phyloP scores from a whole-genome alignment of 2,329 filamentous ascomycete species.

The Uncinocarpus reesii region DNA sequence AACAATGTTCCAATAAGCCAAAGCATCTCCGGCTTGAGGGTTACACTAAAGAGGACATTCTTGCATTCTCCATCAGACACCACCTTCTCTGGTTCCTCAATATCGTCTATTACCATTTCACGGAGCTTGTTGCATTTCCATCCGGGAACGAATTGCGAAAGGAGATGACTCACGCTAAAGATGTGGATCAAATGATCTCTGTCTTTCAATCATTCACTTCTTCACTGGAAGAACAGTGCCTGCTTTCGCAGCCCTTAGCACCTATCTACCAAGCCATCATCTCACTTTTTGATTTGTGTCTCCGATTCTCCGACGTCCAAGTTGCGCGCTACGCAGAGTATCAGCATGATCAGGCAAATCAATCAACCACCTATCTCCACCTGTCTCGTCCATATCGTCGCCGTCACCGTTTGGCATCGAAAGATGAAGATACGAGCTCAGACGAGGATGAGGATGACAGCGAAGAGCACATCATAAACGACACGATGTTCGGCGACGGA shows the following conservation, averaged over 20 bases:
- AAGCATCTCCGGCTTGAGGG: constrained; percentile 26
- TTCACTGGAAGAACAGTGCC: constrained; percentile 55
- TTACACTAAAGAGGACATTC: constrained; percentile 23
- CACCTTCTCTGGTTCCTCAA: constrained; percentile 69
- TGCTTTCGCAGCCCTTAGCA: constrained; percentile 57
- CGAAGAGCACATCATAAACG: constrained; percentile 19
- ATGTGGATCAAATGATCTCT: constrained; percentile 71
- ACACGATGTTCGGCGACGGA: constrained; percentile 31
- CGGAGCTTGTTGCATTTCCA: constrained; percentile 58
- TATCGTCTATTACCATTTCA: constrained; percentile 64
- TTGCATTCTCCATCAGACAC: constrained; percentile 47
- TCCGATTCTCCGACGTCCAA: constrained; percentile 56
- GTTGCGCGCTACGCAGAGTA: constrained; percentile 30
- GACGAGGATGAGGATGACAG: constrained; percentile 20
- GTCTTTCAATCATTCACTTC: constrained; percentile 56
- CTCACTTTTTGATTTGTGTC: constrained; percentile 64
- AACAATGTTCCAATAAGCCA: constrained; percentile 32
- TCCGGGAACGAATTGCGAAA: constrained; percentile 47
- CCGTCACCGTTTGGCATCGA: neutral
- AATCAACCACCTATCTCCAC: constrained; percentile 17
- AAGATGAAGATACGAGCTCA: constrained; percentile 19
- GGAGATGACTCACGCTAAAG: constrained; percentile 51
- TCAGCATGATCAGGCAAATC: constrained; percentile 31
- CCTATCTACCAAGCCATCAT: constrained; percentile 64
- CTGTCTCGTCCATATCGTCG: constrained; percentile 6